A percentile compares a stretch with the other conserved stretches of the same genome.
phyloP scores from a whole-genome alignment of 768 basidiomycete genomes.

The Amanita molliuscula region DNA sequence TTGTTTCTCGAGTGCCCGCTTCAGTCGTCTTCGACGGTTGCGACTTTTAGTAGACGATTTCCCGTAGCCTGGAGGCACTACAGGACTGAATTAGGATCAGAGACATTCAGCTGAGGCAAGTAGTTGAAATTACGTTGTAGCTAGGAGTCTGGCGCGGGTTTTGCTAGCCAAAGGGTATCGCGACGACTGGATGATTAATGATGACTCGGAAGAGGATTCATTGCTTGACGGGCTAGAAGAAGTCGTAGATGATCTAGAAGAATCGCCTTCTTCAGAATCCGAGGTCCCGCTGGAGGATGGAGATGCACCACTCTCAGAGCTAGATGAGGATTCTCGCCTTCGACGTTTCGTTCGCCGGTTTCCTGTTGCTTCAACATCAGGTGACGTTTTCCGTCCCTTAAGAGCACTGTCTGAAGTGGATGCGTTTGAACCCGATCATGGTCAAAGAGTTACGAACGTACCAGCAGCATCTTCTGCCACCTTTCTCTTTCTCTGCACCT shows the following conservation, averaged over 20 bases:
- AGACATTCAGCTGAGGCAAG: background rate
- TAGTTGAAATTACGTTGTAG: background rate
- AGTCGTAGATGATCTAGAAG: conserved; percentile 11
- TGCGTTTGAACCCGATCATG: background rate
- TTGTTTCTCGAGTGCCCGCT: conserved; percentile 19
- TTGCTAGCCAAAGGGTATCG: too few relatives aligned
- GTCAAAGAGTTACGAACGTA: background rate
- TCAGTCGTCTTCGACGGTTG: conserved; percentile 46
- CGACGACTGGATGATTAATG: conserved; percentile 12
- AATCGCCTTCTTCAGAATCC: conserved; percentile 20
- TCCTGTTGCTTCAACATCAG: background rate
- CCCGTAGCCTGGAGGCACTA: conserved; percentile 48
- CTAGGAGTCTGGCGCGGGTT: too few relatives aligned
- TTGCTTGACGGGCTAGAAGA: conserved; percentile 13
- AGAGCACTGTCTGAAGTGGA: conserved; percentile 5
- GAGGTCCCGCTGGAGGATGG: conserved; percentile 9
- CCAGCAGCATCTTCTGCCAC: background rate
- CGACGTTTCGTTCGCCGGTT: background rate
- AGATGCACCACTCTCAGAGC: background rate
- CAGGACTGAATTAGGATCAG: background rate
- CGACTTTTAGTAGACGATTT: conserved; percentile 46
- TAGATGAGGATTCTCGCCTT: background rate
- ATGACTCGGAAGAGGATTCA: conserved; percentile 17
- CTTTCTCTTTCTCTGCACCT: conserved; percentile 1
- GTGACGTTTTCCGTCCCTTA: conserved; percentile 18